Evolutionary conservation across 202 grass and related monocot genomes (phyloP), one percentile per base, ranked within the genome.

Genomic region (Saccharum hybrid): DNA sequence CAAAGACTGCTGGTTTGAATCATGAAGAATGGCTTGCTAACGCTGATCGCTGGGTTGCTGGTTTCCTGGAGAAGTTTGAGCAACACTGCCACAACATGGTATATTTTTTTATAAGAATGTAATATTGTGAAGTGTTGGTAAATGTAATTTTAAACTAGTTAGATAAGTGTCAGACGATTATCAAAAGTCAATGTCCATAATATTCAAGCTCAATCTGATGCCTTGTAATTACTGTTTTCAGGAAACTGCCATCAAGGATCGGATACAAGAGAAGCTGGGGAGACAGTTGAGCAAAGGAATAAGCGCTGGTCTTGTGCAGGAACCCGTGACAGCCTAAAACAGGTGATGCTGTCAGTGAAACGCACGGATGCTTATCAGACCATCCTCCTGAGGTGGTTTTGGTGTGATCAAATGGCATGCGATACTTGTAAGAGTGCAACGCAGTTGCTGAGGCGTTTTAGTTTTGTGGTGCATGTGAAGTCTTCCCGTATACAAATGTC

Each of bases 21-120:
- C 92, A 91, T 23, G 89, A 99, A 46, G 96, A 90, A 54, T 99
- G 93, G 96, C 82, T 99, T 10, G 91, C 87, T 4, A 96, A 99
- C 63, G 96, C 93, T 1, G 96, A 99, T 38, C 96, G 93, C 19
- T 99, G 93, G 96, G 85, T 99, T 76, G 96, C 91, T 6, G 96
- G 96, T 79, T 99, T 99, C 89, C 88, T 99, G 11, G 96, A 92
- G 79, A 99, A 99, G 74, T 99, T 99, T 68, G 96, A 99, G 88
- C 93, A 99, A 77, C 81, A 90, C 72, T 99, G 93, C 68, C 91
- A 96, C 67, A 82, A 88, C 77, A 94, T 99, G 96, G 93, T 99
- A 66, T 60, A 11, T 60, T 1, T 10, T 82, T 65, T 60, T 8
- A 3, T 41, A 9, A 59, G n/a, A 76, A 84, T 48, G 0, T 19